Evolutionary conservation across 2,329 filamentous ascomycete genomes (phyloP), one percentile per base, ranked within the genome.

Genomic region (Gaeumannomyces sp.): DNA sequence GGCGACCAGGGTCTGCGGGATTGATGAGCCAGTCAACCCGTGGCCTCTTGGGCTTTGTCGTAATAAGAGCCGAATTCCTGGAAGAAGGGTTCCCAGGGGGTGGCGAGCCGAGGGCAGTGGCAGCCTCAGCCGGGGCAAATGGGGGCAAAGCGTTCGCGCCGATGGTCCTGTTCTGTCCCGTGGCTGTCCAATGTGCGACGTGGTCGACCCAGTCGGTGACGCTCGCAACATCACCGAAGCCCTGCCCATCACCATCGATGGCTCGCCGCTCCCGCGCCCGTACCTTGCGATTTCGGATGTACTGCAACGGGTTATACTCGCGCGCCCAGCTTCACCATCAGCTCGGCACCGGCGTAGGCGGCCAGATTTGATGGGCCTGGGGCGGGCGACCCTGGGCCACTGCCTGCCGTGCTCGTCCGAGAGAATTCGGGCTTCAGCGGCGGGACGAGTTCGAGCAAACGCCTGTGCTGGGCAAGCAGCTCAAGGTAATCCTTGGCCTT

Each of bases 231-330:
- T 97, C 88, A 56, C 85, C 82, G 79, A 96, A 98, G 1, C 91
- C 91, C 69, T 91, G 88, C 1, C 83, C 81, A 67, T 92, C 87
- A 22, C 90, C 87, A 71, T 95, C 86, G 45, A 97, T 88, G 0
- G 84, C 77, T 68, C 85, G 88, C 57, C 91, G 85, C 76, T 96
- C 91, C 22, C 93, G 85, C 31, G 89, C 89, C 67, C 95, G 85
- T 16, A 95, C 85, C 73, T 93, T 94, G 61, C 94, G 85, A 73
- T 99, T 98, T 27, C 95, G 89, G 64, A 98, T 90, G 70, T 92
- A 92, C 75, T 98, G 95, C 29, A 99, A 78, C 5, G 94, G 95
- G 73, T 99, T 97, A 74, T 98, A 98, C 2, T 81, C 78, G 63
- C 93, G 88, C n/a, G 5, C 90, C 90, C 10, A 89, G 75, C 65